Evolutionary conservation across 2,329 filamentous ascomycete species (phyloP).

Genomic region (Geosmithia morbida): DNA sequence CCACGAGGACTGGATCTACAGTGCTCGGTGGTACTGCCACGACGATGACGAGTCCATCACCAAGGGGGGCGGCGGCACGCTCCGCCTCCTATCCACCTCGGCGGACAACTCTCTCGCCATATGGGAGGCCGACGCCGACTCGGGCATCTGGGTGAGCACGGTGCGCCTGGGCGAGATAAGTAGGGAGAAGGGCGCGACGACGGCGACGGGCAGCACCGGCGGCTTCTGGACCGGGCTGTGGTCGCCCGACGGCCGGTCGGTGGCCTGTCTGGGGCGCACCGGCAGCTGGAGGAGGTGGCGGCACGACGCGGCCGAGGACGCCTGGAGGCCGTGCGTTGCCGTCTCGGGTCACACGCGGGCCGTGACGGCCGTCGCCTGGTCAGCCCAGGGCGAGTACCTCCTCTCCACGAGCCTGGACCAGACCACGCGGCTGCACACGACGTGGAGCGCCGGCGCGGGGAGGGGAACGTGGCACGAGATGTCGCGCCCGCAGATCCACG

Average conservation of each 20-base stretch:
- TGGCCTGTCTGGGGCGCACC: slow-evolving; percentile 76
- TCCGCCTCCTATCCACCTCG: slow-evolving; percentile 75
- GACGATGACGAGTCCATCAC: slow-evolving; percentile 8
- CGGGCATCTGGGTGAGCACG: slow-evolving; percentile 82
- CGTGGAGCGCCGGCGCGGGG: slow-evolving; percentile 44
- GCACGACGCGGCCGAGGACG: slow-evolving; percentile 41
- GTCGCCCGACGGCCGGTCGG: slow-evolving; percentile 61
- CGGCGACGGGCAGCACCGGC: slow-evolving; percentile 87
- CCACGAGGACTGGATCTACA: slow-evolving; percentile 98
- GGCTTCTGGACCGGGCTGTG: slow-evolving; percentile 95
- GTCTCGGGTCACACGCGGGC: slow-evolving; percentile 74
- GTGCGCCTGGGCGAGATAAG: slow-evolving; percentile 87
- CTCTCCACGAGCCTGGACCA: slow-evolving; percentile 86
- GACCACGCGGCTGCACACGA: slow-evolving; percentile 74
- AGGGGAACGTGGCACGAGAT: slow-evolving; percentile 79
- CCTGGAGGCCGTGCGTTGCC: slow-evolving; percentile 65
- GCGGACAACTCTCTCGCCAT: slow-evolving; percentile 91
- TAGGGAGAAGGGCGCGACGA: slow-evolving; percentile 87
- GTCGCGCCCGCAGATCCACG: slow-evolving; percentile 89
- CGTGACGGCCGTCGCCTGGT: slow-evolving; percentile 75
- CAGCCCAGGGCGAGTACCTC: slow-evolving; percentile 66
- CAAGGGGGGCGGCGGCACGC: slow-evolving; percentile 20
- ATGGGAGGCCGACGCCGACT: slow-evolving; percentile 73
- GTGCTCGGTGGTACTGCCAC: slow-evolving; percentile 55
- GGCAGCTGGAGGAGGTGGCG: slow-evolving; percentile 89